Evolutionary conservation across 768 basidiomycete genomes (phyloP).

Genomic region (Zangia roseola): DNA sequence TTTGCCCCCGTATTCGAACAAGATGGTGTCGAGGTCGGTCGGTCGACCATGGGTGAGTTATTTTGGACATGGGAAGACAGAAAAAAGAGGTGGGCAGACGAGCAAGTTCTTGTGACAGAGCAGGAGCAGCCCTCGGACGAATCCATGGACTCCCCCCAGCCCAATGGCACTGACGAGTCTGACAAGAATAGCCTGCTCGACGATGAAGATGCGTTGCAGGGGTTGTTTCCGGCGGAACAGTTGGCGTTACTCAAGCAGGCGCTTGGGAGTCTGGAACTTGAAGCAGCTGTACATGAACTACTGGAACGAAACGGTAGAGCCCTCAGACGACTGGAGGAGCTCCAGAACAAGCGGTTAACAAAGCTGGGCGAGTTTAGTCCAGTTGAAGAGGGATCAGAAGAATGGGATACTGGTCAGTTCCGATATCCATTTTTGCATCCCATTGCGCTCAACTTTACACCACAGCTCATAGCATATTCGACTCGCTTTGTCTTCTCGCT

Average conservation of each 20-base stretch:
- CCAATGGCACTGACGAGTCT: conserved; percentile 13
- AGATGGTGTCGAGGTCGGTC: conserved; percentile 70
- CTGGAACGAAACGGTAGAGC: conserved; percentile 65
- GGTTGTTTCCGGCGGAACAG: conserved; percentile 56
- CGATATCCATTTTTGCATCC: background rate
- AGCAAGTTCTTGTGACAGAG: conserved; percentile 9
- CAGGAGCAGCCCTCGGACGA: conserved; percentile 5
- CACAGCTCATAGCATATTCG: conserved; percentile 68
- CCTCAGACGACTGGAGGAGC: conserved; percentile 58
- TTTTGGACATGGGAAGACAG: conserved; percentile 51
- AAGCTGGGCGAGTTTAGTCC: conserved; percentile 43
- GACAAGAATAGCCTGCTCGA: conserved; percentile 19
- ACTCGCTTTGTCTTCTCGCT: conserved; percentile 65
- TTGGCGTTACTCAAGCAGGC: conserved; percentile 56
- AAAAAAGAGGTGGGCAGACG: conserved; percentile 30
- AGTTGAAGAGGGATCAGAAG: conserved; percentile 70
- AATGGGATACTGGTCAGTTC: conserved; percentile 76
- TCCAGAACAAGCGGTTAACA: conserved; percentile 59
- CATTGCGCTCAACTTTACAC: conserved; percentile 14
- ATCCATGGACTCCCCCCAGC: background rate
- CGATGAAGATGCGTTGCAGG: conserved; percentile 46
- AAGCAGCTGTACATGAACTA: conserved; percentile 66
- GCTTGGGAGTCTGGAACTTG: conserved; percentile 60
- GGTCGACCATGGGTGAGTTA: conserved; percentile 57
- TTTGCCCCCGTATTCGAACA: conserved; percentile 83